Percentiles rank a stretch among this genome's conserved stretches.
These are phyloP conservation scores for Toxoplasma gondii DNA, from an alignment of 169 alveolate species.

Conservation along the genomic window DNA sequence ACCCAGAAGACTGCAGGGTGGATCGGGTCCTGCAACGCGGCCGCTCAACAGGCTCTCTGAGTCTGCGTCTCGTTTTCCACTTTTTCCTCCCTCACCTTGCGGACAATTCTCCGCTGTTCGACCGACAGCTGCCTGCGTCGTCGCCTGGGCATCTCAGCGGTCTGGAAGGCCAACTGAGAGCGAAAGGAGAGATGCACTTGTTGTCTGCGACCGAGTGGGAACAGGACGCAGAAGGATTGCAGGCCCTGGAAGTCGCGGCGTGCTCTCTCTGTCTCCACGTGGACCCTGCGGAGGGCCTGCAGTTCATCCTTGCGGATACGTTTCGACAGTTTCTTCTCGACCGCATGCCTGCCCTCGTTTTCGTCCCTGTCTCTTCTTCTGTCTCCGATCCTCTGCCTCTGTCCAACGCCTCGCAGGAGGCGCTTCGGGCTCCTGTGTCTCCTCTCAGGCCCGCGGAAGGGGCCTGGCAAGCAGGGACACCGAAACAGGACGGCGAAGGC, in stretches of 20 bases:
- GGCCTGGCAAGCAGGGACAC: neutral
- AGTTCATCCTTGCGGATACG: neutral
- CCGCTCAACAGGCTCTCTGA: no score
- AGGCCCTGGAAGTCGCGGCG: neutral
- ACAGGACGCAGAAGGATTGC: neutral
- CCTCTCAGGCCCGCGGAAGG: neutral
- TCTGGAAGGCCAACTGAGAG: no score
- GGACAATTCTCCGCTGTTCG: no score
- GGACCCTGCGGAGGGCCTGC: conserved; percentile 21
- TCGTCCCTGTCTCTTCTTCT: neutral
- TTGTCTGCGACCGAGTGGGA: neutral
- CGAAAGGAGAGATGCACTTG: no score
- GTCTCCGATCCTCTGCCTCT: neutral
- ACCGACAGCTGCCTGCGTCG: no score
- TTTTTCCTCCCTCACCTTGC: no score
- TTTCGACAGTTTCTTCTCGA: neutral
- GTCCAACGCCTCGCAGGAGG: neutral
- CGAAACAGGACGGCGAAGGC: neutral
- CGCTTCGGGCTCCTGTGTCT: neutral
- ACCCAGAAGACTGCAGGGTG: neutral
- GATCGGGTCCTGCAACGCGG: neutral
- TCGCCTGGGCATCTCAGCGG: no score
- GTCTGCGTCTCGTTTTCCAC: no score
- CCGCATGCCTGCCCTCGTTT: conserved; percentile 9
- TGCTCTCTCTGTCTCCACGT: neutral